Evolutionary conservation across 2,329 filamentous ascomycete genomes (phyloP).

Genomic region (Pseudogymnoascus sp.): DNA sequence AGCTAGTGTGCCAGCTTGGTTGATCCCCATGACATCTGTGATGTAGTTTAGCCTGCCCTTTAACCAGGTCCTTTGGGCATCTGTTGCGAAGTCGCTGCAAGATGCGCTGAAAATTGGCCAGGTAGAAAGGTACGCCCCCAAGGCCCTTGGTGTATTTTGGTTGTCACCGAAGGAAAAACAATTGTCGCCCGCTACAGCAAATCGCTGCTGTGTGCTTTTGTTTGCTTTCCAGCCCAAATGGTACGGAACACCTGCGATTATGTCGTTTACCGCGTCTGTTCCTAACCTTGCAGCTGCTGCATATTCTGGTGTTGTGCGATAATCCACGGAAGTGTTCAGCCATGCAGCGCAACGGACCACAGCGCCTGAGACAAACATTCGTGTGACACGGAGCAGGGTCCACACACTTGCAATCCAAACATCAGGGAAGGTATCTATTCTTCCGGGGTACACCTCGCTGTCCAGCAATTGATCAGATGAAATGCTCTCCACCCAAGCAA

Average conservation of each 20-base stretch:
- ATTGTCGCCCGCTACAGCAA: conserved; percentile 28
- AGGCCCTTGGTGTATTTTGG: conserved; percentile 39
- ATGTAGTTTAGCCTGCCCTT: conserved; percentile 48
- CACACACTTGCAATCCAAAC: conserved; percentile 51
- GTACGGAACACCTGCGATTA: conserved; percentile 55
- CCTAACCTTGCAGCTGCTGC: conserved; percentile 45
- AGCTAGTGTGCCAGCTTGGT: conserved; percentile 48
- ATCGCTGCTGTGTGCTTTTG: conserved; percentile 32
- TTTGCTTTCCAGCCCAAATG: conserved; percentile 52
- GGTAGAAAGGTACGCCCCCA: conserved; percentile 52
- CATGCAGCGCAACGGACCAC: conserved; percentile 54
- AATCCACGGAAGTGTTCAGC: conserved; percentile 53
- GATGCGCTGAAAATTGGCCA: conserved; percentile 50
- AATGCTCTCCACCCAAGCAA: conserved; percentile 50
- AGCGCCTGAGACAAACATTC: conserved; percentile 48
- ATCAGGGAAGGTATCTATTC: conserved; percentile 52
- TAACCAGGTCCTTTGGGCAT: conserved; percentile 50
- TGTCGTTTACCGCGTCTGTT: conserved; percentile 48
- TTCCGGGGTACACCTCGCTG: conserved; percentile 52
- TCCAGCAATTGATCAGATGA: conserved; percentile 44
- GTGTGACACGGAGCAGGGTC: conserved; percentile 47
- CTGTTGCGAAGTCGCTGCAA: conserved; percentile 52
- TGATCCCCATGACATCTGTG: conserved; percentile 48
- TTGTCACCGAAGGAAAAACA: conserved; percentile 45
- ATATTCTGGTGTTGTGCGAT: conserved; percentile 56